Conservation (phyloP, 2,329 filamentous ascomycete species). For the Pseudogymnoascus verrucosus region DNA sequence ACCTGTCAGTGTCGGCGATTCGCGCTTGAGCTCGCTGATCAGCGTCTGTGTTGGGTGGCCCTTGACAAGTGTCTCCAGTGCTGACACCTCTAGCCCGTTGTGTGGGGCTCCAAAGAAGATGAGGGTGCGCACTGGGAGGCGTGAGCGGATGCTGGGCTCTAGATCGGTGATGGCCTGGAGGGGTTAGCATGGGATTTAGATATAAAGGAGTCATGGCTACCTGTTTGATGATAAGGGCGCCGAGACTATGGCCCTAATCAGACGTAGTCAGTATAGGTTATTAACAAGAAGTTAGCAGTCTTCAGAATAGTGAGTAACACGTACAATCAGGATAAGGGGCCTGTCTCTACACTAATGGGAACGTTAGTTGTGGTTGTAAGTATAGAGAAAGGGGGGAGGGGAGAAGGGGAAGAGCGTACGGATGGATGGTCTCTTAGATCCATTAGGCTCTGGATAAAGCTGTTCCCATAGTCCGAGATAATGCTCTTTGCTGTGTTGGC, state of each 20-base stretch:
- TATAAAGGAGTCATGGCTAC: background rate
- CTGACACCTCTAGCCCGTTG: background rate
- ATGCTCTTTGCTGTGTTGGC: background rate
- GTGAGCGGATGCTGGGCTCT: background rate
- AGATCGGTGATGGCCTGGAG: background rate
- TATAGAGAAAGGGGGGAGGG: background rate
- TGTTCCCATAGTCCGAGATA: background rate
- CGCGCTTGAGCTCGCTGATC: background rate
- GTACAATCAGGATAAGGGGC: background rate
- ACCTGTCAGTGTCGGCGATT: background rate
- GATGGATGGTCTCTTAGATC: background rate
- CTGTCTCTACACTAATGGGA: background rate
- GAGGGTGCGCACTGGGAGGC: background rate
- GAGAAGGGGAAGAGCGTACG: background rate
- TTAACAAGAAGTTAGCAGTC: background rate
- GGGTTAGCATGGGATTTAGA: background rate
- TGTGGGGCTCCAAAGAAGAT: background rate
- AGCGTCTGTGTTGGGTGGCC: background rate
- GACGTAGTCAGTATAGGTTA: background rate
- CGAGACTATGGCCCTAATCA: background rate
- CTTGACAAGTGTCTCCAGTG: background rate
- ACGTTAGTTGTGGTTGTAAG: background rate
- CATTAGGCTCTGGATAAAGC: background rate
- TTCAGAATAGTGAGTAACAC: too few species aligned
- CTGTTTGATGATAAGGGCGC: background rate